These are phyloP conservation scores for Chrysanthemum seticuspe DNA, from an alignment of 129 eudicot species.

Conservation along the genomic window DNA sequence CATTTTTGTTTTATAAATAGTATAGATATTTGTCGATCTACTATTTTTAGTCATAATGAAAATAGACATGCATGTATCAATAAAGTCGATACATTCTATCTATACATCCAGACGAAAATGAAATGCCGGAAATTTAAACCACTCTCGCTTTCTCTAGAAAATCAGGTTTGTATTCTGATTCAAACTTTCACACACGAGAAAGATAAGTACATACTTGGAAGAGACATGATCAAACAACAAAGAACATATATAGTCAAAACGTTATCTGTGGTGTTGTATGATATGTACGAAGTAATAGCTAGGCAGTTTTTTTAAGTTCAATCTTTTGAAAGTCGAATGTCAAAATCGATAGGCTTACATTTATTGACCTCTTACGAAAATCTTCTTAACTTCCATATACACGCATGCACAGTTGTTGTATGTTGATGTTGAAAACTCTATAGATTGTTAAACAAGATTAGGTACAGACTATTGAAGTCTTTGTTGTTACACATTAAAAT, in stretches of 20 bases:
- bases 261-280: background rate
- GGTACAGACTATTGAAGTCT: slow-evolving; percentile 16
- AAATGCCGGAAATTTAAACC: background rate
- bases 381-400: slow-evolving; percentile 30
- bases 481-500: slow-evolving; percentile 1
- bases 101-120: slow-evolving; percentile 5
- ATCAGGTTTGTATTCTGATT: background rate
- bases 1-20: too few relatives aligned
- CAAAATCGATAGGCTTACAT: slow-evolving; percentile 22
- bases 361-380: slow-evolving; percentile 25
- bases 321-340: background rate
- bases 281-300: background rate
- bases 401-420: slow-evolving; percentile 25
- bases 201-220: background rate
- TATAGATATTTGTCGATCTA: too few relatives aligned
- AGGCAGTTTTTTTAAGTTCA: background rate
- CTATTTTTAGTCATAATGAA: background rate
- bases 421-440: slow-evolving; percentile 24
- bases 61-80: background rate
- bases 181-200: slow-evolving; percentile 31
- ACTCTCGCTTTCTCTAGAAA: slow-evolving; percentile 2
- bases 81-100: slow-evolving; percentile 6
- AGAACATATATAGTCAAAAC: slow-evolving; percentile 1
- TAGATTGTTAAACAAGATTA: slow-evolving; percentile 16
- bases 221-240: background rate